Evolutionary conservation across 352 stramenopile species (phyloP).

Genomic region (Pythium utonaiense): DNA sequence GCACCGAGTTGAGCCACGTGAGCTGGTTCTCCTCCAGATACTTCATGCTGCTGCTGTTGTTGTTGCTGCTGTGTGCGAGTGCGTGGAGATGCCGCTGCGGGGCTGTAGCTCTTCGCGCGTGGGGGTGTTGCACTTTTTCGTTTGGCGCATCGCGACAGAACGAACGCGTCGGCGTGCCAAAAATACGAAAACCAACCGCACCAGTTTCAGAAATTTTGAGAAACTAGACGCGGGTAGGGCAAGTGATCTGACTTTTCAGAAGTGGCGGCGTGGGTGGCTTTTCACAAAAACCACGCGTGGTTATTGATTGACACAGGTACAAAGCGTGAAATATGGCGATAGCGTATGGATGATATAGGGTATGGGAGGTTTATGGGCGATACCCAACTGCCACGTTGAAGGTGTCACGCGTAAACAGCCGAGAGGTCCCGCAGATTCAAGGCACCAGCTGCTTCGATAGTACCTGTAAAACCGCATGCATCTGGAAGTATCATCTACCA

Average conservation of each 20-base stretch:
- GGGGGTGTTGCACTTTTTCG: constrained; percentile 20
- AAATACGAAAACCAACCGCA: constrained; percentile 9
- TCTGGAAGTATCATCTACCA: neutral
- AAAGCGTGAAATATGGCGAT: neutral
- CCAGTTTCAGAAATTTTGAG: neutral
- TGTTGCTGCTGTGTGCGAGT: neutral
- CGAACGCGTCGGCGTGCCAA: constrained; percentile 1
- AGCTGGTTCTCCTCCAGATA: constrained; percentile 91
- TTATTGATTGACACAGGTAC: neutral
- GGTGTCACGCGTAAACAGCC: constrained; percentile 19
- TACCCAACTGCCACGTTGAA: constrained; percentile 21
- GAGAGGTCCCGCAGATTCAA: neutral
- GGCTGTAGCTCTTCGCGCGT: too few relatives aligned
- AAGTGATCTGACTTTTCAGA: neutral
- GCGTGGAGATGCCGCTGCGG: neutral
- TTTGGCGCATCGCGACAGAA: neutral
- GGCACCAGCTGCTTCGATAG: neutral
- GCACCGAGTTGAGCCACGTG: constrained; percentile 87
- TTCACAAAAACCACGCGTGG: neutral
- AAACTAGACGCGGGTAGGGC: neutral
- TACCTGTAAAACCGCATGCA: neutral
- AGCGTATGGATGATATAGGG: neutral
- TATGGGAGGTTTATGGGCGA: neutral
- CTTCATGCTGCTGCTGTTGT: constrained; percentile 92
- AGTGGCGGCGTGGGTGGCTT: neutral